These are phyloP conservation scores for Pinus taeda DNA, from an alignment of 75 land plant species.

Conservation along the genomic window DNA sequence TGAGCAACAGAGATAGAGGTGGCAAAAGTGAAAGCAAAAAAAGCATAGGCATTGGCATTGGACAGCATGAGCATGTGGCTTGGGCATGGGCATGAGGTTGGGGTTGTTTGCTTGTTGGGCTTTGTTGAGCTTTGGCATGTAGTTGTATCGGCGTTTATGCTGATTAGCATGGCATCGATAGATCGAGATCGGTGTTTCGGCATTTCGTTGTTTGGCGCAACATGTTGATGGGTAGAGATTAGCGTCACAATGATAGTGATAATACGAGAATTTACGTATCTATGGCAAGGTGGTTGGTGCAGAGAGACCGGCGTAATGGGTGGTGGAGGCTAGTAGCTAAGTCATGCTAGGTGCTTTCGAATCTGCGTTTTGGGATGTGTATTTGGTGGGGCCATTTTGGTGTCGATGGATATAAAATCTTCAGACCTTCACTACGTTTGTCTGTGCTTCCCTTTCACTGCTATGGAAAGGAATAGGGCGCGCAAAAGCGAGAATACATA, in stretches of 20 bases:
- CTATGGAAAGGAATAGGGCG: not conserved
- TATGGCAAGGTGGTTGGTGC: not conserved
- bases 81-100: not conserved
- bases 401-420: not conserved
- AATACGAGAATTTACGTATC: not conserved
- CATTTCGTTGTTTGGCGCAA: not conserved
- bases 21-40: no score
- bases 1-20: no score
- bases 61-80: no score
- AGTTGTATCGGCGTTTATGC: not conserved
- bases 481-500: no score
- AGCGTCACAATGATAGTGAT: not conserved
- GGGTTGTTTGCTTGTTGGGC: not conserved
- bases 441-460: not conserved
- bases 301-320: not conserved
- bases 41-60: no score
- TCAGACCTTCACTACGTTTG: not conserved
- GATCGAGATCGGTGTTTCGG: not conserved
- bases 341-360: not conserved
- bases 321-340: not conserved
- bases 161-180: not conserved
- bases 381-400: not conserved
- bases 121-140: not conserved
- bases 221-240: not conserved
- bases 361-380: not conserved